These are phyloP conservation scores for Papiliotrema fonsecae DNA, from an alignment of 1,284 basidiomycete genomes.

Conservation along the genomic window DNA sequence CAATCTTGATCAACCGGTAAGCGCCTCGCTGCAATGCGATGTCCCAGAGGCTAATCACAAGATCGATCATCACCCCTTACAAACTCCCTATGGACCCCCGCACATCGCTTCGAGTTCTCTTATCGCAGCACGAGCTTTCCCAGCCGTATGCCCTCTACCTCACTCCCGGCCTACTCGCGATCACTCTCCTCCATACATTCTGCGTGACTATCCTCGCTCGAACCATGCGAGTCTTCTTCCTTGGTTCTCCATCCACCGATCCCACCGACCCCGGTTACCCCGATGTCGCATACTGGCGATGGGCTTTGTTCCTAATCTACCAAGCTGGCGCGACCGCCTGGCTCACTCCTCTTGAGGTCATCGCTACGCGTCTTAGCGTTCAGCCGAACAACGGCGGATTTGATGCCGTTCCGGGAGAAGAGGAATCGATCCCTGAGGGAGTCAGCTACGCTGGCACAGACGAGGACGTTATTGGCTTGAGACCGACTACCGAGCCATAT, in stretches of 20 bases:
- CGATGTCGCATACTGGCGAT: constrained; percentile 25
- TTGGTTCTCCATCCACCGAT: constrained; percentile 52
- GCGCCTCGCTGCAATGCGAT: constrained; percentile 11
- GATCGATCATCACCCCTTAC: constrained; percentile 80
- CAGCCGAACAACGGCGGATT: constrained; percentile 71
- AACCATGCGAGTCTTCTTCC: constrained; percentile 60
- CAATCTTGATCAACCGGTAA: constrained; percentile 73
- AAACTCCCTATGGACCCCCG: constrained; percentile 62
- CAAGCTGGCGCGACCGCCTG: constrained; percentile 58
- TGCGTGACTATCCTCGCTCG: constrained; percentile 66
- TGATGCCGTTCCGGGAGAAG: constrained; percentile 64
- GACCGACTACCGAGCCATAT: constrained; percentile 83
- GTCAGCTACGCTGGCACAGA: constrained; percentile 61
- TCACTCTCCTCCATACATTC: constrained; percentile 62
- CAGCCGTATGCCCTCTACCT: constrained; percentile 75
- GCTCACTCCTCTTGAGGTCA: constrained; percentile 76
- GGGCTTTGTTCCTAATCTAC: constrained; percentile 56
- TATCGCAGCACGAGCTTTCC: constrained; percentile 75
- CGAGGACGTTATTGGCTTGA: constrained; percentile 83
- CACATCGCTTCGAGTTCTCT: constrained; percentile 63
- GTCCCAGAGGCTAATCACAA: constrained; percentile 35
- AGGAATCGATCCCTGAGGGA: constrained; percentile 56
- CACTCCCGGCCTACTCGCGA: constrained; percentile 72
- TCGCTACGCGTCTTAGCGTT: constrained; percentile 70
- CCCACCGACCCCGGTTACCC: constrained; percentile 16